A percentile compares a stretch with the other conserved stretches of the same genome.
Evolutionary conservation across 257 asterid species (phyloP).

Genomic region (Solanum medicagineum): DNA sequence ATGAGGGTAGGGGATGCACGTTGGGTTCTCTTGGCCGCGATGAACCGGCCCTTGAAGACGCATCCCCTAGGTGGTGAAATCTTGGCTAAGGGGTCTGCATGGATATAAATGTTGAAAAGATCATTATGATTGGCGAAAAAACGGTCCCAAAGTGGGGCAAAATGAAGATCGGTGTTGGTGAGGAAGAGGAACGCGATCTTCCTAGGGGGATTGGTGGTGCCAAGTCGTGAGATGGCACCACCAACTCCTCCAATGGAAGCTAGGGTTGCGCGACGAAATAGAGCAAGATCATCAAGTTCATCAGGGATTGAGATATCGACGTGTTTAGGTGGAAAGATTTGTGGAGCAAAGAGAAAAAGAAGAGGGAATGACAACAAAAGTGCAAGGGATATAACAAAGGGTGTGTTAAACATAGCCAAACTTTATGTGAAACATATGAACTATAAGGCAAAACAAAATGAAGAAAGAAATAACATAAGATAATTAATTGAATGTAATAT

Average conservation of each 20-base stretch:
- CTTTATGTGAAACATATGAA: neutral
- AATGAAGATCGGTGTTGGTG: slow-evolving; percentile 55
- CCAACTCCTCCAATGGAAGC: slow-evolving; percentile 3
- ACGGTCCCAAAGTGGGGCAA: slow-evolving; percentile 54
- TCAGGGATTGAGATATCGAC: slow-evolving; percentile 38
- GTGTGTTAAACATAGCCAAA: slow-evolving; percentile 37
- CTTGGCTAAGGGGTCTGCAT: slow-evolving; percentile 43
- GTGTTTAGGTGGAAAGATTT: slow-evolving; percentile 33
- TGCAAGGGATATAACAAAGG: slow-evolving; percentile 25
- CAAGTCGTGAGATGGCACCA: slow-evolving; percentile 9
- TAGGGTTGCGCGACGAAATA: slow-evolving; percentile 52
- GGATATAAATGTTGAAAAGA: slow-evolving; percentile 56
- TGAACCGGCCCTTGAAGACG: slow-evolving; percentile 35
- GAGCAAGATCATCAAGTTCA: slow-evolving; percentile 60
- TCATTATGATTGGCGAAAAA: slow-evolving; percentile 30
- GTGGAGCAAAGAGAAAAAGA: slow-evolving; percentile 38
- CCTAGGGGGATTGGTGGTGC: slow-evolving; percentile 19
- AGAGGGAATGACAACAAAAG: slow-evolving; percentile 45
- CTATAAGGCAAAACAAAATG: neutral
- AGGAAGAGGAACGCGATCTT: slow-evolving; percentile 70
- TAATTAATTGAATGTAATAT: neutral
- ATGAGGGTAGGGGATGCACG: slow-evolving; percentile 54
- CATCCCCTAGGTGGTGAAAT: slow-evolving; percentile 28
- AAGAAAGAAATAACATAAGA: neutral
- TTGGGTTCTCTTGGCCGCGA: slow-evolving; percentile 35